Evolutionary conservation across 2,329 filamentous ascomycete genomes (phyloP).

Genomic region (Apiospora arundinis): DNA sequence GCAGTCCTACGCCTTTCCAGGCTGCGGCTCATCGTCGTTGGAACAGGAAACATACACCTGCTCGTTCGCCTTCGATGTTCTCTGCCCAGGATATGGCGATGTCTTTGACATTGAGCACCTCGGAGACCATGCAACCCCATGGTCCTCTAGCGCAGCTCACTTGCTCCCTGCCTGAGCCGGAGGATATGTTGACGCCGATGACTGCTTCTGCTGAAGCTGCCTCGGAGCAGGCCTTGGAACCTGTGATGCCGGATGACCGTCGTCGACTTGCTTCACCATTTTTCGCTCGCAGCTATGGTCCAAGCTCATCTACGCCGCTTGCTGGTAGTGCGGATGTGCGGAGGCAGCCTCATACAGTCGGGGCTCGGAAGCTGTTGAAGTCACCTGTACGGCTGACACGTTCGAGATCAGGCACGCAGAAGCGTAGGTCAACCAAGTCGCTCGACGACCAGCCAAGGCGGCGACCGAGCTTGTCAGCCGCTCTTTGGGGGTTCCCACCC

Average conservation of each 20-base stretch:
- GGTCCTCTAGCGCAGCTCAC: slow-evolving; percentile 67
- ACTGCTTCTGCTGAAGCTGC: slow-evolving; percentile 17
- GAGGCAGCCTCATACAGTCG: slow-evolving; percentile 56
- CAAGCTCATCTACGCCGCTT: slow-evolving; percentile 61
- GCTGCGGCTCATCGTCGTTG: slow-evolving; percentile 56
- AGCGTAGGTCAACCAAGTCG: slow-evolving; percentile 58
- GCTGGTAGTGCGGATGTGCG: slow-evolving; percentile 46
- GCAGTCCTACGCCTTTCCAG: slow-evolving; percentile 63
- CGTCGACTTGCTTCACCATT: slow-evolving; percentile 61
- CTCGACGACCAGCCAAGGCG: slow-evolving; percentile 55
- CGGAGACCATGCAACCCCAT: slow-evolving; percentile 68
- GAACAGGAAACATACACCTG: slow-evolving; percentile 56
- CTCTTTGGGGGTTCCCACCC: slow-evolving; percentile 57
- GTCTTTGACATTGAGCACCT: slow-evolving; percentile 67
- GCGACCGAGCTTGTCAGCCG: slow-evolving; percentile 60
- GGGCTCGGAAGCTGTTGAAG: slow-evolving; percentile 56
- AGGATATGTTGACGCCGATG: neutral
- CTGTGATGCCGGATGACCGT: slow-evolving; percentile 33
- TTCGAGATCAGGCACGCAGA: slow-evolving; percentile 60
- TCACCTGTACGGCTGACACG: slow-evolving; percentile 59
- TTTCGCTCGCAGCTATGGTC: slow-evolving; percentile 64
- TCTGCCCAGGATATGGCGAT: slow-evolving; percentile 67
- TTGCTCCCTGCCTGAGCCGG: slow-evolving; percentile 45
- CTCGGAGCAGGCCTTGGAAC: slow-evolving; percentile 20
- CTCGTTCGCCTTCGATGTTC: slow-evolving; percentile 57